A percentile compares a stretch with the other conserved stretches of the same genome.
phyloP scores from a whole-genome alignment of 306 rosid species.

The Styphnolobium japonicum region DNA sequence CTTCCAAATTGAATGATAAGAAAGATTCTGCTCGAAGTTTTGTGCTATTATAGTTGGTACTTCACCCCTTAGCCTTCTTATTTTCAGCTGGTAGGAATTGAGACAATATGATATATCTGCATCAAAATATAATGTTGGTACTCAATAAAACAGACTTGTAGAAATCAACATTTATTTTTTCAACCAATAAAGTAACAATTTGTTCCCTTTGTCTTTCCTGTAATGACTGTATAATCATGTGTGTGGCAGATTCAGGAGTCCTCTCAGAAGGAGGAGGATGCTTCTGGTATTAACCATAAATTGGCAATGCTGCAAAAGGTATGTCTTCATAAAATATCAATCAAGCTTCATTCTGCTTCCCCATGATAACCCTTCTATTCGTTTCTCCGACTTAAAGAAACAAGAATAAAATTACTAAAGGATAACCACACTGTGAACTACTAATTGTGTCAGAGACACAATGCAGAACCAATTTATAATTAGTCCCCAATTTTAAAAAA shows the following conservation, averaged over 20 bases:
- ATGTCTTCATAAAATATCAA: background rate
- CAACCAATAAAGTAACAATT: background rate
- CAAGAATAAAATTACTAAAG: background rate
- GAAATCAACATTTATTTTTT: background rate
- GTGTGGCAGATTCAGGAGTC: conserved; percentile 50
- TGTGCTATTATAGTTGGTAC: background rate
- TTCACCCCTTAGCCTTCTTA: background rate
- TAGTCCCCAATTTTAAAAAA: background rate
- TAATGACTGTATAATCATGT: conserved; percentile 8
- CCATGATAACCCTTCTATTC: background rate
- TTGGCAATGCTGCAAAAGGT: conserved; percentile 60
- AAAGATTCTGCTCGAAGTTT: background rate
- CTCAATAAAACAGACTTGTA: background rate
- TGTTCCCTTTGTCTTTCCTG: conserved; percentile 2
- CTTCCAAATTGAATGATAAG: background rate
- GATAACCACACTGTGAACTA: background rate
- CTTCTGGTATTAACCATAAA: conserved; percentile 44
- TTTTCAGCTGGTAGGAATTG: background rate
- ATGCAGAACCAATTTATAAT: background rate
- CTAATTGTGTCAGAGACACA: background rate
- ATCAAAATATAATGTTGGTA: background rate
- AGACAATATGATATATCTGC: background rate
- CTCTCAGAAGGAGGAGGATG: conserved; percentile 32
- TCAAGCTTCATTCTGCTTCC: background rate
- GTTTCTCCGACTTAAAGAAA: background rate